phyloP scores from a whole-genome alignment of 768 basidiomycete species.

The Favolaschia claudopus region DNA sequence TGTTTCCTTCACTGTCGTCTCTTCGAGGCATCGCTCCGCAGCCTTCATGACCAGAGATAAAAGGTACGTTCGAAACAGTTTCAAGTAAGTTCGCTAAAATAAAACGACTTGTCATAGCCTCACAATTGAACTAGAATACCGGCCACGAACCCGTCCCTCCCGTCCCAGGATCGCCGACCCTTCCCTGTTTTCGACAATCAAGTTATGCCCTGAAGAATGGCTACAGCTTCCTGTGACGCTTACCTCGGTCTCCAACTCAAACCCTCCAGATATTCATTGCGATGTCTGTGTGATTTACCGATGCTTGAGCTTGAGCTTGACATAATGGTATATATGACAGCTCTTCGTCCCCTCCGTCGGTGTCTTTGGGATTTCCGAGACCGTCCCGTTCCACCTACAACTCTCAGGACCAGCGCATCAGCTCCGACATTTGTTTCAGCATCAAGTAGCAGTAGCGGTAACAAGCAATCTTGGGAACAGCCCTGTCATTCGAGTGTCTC shows the following conservation, averaged over 20 bases:
- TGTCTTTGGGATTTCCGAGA: slow-evolving; percentile 17
- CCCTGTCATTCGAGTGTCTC: slow-evolving; percentile 14
- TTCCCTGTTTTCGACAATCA: background rate
- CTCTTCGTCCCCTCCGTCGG: slow-evolving; percentile 24
- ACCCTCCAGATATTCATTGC: slow-evolving; percentile 4
- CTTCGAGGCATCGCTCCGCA: background rate
- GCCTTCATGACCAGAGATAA: slow-evolving; percentile 4
- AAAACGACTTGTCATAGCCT: background rate
- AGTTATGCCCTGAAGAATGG: slow-evolving; percentile 10
- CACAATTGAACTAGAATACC: slow-evolving; percentile 16
- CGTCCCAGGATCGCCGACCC: background rate
- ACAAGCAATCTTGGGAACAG: background rate
- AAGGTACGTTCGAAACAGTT: too few species aligned
- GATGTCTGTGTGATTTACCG: slow-evolving; percentile 7
- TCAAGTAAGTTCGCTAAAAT: background rate
- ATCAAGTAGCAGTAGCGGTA: background rate
- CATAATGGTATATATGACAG: background rate
- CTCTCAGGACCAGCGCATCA: background rate
- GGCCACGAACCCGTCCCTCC: slow-evolving; percentile 8
- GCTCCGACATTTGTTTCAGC: background rate
- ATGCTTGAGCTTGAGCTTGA: background rate
- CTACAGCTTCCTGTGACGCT: slow-evolving; percentile 14
- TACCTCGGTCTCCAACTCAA: background rate
- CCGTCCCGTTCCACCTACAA: slow-evolving; percentile 18
- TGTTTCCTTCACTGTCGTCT: background rate